Evolutionary conservation across 2,329 filamentous ascomycete genomes (phyloP).

Genomic region (Parafenestella ontariensis): DNA sequence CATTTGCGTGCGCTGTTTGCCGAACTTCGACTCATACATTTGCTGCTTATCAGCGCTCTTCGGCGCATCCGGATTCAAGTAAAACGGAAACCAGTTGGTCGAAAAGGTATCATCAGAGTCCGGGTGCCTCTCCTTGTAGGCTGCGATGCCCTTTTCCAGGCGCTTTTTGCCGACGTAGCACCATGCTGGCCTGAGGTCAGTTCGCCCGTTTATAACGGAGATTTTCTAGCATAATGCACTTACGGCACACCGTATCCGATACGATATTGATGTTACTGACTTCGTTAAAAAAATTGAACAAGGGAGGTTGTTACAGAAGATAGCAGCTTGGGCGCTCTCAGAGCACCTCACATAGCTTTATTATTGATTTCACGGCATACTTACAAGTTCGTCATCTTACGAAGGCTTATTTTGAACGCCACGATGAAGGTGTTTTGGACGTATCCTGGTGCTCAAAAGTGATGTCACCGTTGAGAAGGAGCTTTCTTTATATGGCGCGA

Average conservation of each 20-base stretch:
- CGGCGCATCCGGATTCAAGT: constrained; percentile 73
- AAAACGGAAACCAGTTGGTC: constrained; percentile 79
- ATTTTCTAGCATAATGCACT: constrained; percentile 21
- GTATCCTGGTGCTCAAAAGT: not conserved
- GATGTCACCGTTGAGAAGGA: not conserved
- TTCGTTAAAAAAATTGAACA: not conserved
- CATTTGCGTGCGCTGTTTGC: constrained; percentile 64
- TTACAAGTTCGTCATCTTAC: constrained; percentile 65
- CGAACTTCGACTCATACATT: constrained; percentile 69
- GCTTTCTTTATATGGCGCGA: constrained; percentile 17
- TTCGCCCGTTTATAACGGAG: not conserved
- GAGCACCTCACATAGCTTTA: not conserved
- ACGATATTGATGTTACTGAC: constrained; percentile 64
- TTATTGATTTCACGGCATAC: constrained; percentile 35
- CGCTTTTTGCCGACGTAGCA: constrained; percentile 82
- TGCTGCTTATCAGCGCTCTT: constrained; percentile 61
- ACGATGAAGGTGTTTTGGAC: constrained; percentile 29
- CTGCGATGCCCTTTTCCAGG: constrained; percentile 72
- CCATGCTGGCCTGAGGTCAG: constrained; percentile 34
- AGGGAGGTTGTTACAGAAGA: not conserved
- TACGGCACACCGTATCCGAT: constrained; percentile 83
- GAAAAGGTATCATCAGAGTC: constrained; percentile 71
- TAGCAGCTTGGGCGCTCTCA: not conserved
- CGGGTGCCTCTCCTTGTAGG: constrained; percentile 69
- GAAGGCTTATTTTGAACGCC: constrained; percentile 43